These are phyloP conservation scores for Gracilaria gracilis DNA, from an alignment of 23 red algal species.

Conservation along the genomic window DNA sequence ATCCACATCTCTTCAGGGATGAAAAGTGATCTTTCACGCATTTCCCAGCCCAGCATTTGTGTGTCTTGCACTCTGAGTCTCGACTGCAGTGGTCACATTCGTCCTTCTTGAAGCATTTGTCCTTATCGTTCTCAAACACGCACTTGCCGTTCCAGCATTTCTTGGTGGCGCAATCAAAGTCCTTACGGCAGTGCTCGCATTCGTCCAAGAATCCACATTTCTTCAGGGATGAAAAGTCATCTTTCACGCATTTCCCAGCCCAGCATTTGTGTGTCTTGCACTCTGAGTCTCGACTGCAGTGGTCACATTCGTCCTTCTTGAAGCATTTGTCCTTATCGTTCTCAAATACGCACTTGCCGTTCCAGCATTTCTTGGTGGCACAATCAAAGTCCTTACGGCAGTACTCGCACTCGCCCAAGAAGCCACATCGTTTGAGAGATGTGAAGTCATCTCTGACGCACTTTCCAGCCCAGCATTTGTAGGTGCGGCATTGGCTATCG, in stretches of 20 bases:
- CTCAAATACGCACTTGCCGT: slow-evolving; percentile 21
- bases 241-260: slow-evolving; percentile 6
- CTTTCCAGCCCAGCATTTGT: slow-evolving; percentile 45
- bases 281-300: slow-evolving; percentile 2
- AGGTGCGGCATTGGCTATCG: slow-evolving; percentile 26
- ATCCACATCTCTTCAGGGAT: slow-evolving; percentile 13
- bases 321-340: slow-evolving; percentile 31
- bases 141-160: slow-evolving; percentile 63
- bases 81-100: slow-evolving; percentile 41
- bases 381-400: slow-evolving; percentile 22
- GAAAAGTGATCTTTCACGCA: slow-evolving; percentile 27
- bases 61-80: slow-evolving; percentile 22
- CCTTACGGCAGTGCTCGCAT: neutral
- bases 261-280: slow-evolving; percentile 58
- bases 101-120: slow-evolving; percentile 54
- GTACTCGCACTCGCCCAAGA: neutral
- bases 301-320: slow-evolving; percentile 47
- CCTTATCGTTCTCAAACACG: slow-evolving; percentile 7
- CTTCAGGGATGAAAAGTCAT: neutral
- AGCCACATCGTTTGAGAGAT: slow-evolving; percentile 25
- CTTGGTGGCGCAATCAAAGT: slow-evolving; percentile 47
- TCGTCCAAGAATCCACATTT: slow-evolving; percentile 30
- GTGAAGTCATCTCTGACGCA: slow-evolving; percentile 15
- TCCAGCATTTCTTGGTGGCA: slow-evolving; percentile 51
- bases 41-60: slow-evolving; percentile 24